Percentiles rank a stretch among this genome's conserved stretches.
Evolutionary conservation across 441 rosid species (phyloP).

Genomic region (Erodium texanum): DNA sequence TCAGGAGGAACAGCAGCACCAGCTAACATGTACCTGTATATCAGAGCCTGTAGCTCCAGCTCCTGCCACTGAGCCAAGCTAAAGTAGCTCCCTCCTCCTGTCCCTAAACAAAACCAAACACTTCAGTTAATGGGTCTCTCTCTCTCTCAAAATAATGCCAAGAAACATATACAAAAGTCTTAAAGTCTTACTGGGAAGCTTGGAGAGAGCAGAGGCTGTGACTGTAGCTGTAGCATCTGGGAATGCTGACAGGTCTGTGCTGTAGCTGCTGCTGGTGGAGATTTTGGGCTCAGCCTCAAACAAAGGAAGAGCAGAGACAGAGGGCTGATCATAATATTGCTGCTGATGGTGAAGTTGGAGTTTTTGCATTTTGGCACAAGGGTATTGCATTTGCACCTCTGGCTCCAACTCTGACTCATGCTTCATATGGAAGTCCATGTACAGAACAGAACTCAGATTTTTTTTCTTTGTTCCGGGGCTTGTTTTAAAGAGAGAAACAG

Average conservation of each 20-base stretch:
- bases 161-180: too few relatives aligned
- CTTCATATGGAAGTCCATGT: constrained; percentile 3
- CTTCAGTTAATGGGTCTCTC: too few relatives aligned
- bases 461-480: too few relatives aligned
- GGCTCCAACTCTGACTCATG: background rate
- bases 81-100: background rate
- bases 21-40: constrained; percentile 32
- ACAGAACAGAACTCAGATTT: background rate
- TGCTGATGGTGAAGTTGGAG: background rate
- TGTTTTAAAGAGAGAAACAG: background rate
- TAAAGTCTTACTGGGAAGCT: background rate
- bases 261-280: background rate
- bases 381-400: background rate
- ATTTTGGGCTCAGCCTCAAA: background rate
- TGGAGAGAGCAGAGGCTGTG: too few relatives aligned
- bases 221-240: background rate
- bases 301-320: constrained; percentile 4
- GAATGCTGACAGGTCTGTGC: background rate
- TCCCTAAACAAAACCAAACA: too few relatives aligned
- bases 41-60: constrained; percentile 38
- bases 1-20: constrained; percentile 34
- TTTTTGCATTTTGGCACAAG: constrained; percentile 1
- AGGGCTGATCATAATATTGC: background rate
- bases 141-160: too few relatives aligned
- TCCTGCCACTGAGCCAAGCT: constrained; percentile 33